phyloP scores from a whole-genome alignment of 2,329 filamentous ascomycete genomes.

The Penicillium palitans region DNA sequence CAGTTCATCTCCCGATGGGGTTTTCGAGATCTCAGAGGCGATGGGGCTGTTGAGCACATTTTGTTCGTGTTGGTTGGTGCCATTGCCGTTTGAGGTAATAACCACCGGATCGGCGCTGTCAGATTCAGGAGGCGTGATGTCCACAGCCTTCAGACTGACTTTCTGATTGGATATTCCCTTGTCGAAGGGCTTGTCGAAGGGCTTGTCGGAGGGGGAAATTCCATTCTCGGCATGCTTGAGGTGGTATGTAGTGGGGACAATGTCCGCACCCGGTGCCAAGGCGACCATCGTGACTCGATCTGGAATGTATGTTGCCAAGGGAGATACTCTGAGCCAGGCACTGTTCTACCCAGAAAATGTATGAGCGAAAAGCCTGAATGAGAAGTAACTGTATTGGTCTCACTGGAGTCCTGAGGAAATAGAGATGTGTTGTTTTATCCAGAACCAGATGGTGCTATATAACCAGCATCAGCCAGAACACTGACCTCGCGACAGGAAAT shows the following conservation, averaged over 20 bases:
- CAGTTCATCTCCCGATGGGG: constrained; percentile 2
- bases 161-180: not conserved
- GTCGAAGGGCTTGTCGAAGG: not conserved
- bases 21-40: not conserved
- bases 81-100: constrained; percentile 20
- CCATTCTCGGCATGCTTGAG: constrained; percentile 11
- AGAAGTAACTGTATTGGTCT: not conserved
- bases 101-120: constrained; percentile 7
- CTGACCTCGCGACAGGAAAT: constrained; percentile 2
- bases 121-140: constrained; percentile 8
- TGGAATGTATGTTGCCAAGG: constrained; percentile 2
- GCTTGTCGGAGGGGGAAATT: not conserved
- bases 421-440: not conserved
- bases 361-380: not conserved
- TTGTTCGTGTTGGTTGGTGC: constrained; percentile 6
- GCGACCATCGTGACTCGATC: constrained; percentile 21
- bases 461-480: constrained; percentile 1
- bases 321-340: constrained; percentile 3
- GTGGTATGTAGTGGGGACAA: constrained; percentile 7
- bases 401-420: not conserved
- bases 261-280: constrained; percentile 17
- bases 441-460: constrained; percentile 23
- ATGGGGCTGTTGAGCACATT: constrained; percentile 6
- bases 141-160: not conserved
- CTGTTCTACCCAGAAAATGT: not conserved